phyloP scores from a whole-genome alignment of 208 protist genomes.

The Leishmania guyanensis region DNA sequence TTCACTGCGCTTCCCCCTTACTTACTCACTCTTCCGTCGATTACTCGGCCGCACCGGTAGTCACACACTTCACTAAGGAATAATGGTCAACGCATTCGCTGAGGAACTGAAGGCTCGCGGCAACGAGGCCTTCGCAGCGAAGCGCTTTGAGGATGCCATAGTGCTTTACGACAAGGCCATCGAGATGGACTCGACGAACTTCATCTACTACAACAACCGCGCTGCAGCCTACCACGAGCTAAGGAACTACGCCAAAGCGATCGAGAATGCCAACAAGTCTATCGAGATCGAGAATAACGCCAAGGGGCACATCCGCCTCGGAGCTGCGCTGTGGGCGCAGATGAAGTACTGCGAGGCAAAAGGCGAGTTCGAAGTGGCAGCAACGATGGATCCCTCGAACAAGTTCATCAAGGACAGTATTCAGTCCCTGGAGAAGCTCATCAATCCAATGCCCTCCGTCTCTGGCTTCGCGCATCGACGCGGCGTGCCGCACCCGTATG shows the following conservation, averaged over 20 bases:
- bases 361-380: slow-evolving; percentile 53
- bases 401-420: slow-evolving; percentile 40
- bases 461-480: slow-evolving; percentile 26
- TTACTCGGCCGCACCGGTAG: background rate
- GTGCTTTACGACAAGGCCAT: slow-evolving; percentile 80
- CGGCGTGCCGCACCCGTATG: slow-evolving; percentile 39
- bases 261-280: slow-evolving; percentile 62
- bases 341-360: slow-evolving; percentile 52
- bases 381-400: slow-evolving; percentile 52
- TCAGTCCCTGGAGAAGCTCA: slow-evolving; percentile 33
- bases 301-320: slow-evolving; percentile 68
- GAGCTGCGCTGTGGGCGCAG: slow-evolving; percentile 61
- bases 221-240: slow-evolving; percentile 81
- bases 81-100: slow-evolving; percentile 32
- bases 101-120: slow-evolving; percentile 75
- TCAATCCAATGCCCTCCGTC: slow-evolving; percentile 28
- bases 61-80: background rate
- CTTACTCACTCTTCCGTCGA: background rate
- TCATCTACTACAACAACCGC: slow-evolving; percentile 87
- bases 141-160: slow-evolving; percentile 79
- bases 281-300: slow-evolving; percentile 63
- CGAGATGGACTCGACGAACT: slow-evolving; percentile 68
- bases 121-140: slow-evolving; percentile 79
- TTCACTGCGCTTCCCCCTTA: background rate
- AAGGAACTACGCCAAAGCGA: slow-evolving; percentile 73